Percentiles rank a stretch among this genome's conserved stretches.
Conservation (phyloP, 2,329 filamentous ascomycete genomes). For the Fusarium denticulatum region DNA sequence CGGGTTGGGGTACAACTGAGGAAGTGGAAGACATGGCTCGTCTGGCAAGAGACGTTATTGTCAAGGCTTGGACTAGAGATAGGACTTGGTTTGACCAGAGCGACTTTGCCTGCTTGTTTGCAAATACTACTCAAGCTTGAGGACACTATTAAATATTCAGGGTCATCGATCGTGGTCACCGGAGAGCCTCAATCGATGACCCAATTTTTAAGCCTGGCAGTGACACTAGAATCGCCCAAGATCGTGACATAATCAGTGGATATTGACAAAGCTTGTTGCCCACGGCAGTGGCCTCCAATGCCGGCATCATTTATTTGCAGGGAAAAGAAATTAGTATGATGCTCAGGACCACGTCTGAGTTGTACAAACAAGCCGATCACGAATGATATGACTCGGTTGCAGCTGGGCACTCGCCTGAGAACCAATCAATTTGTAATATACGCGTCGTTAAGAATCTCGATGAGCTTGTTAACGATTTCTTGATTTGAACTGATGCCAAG, state of each 20-base stretch:
- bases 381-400: neutral
- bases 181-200: neutral
- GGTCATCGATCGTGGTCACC: neutral
- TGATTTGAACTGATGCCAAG: slow-evolving; percentile 29
- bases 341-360: neutral
- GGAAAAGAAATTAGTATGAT: neutral
- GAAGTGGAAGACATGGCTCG: neutral
- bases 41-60: neutral
- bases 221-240: neutral
- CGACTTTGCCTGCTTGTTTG: slow-evolving; percentile 7
- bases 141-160: fast-evolving
- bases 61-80: neutral
- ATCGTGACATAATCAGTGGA: slow-evolving; percentile 9
- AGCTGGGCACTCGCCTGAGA: neutral
- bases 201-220: slow-evolving; percentile 6
- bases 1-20: neutral
- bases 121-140: no score
- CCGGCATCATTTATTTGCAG: neutral
- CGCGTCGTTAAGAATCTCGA: slow-evolving; percentile 6
- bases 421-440: neutral
- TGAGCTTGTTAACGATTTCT: neutral
- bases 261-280: neutral
- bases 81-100: neutral
- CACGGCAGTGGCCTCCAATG: neutral
- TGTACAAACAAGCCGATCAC: neutral